Base-by-base conservation (phyloP, 345 rosid species). In the Jatropha curcas region DNA sequence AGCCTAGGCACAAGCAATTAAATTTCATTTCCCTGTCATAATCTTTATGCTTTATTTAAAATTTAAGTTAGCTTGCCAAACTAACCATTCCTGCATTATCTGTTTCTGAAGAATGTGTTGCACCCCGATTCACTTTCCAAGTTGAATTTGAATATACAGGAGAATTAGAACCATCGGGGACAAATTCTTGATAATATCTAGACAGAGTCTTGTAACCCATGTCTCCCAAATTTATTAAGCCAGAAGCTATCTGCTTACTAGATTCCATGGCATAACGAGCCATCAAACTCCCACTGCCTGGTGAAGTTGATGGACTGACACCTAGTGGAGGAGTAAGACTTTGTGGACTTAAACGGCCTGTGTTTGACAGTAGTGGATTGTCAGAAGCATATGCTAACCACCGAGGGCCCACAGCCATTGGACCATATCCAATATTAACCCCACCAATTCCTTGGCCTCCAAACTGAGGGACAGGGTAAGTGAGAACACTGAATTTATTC, bases 261-360 rank as follows among this genome's bases (percentile, higher is more conserved):
- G 99, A 92, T 80, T 92, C 99, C 98, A 95, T 88, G 33, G 99
- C 99, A 83, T 92, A 95, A 28, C 94, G 88, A 41, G 98, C 99
- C 86, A 95, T 83, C 79, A 92, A 81, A 76, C 76, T 92, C 41
- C 99, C 94, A 53, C 75, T 82, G 79, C 97, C 83, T 1, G 99
- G 99, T 11, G 99, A 93, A 33, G 98, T 91, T 63, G 99, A 92
- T 68, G 99, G 98, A 78, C 99, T 95, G 60, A 95, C 90, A 41
- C 93, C 93, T 46, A 97, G 92, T 74, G 90, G 83, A 82, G 96
- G 94, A 67, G 96, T 91, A 79, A 92, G 91, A 74, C 90, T 89
- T 79, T 95, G 97, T 46, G 98, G 99, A 82, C 99, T 92, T 71
- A 95, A 76, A 68, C 98, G 94, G 70, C 96, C 97, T 56, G 87